Evolutionary conservation across 2,329 filamentous ascomycete genomes (phyloP).

Genomic region (Stagonosporopsis cucurbitacearum): DNA sequence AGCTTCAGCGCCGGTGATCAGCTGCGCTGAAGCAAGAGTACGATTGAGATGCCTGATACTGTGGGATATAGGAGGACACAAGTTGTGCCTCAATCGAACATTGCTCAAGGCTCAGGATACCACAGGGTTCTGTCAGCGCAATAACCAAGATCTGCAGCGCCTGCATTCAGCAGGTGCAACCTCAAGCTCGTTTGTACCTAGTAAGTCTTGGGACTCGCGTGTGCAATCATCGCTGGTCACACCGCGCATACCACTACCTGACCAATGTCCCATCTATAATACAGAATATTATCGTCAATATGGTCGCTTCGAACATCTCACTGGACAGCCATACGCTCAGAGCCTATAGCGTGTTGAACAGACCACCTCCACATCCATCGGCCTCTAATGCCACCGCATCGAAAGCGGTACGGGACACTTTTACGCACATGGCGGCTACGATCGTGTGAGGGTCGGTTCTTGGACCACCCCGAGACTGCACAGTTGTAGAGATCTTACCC

Average conservation of each 20-base stretch:
- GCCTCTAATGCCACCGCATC: conserved; percentile 9
- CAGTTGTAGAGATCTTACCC: conserved; percentile 15
- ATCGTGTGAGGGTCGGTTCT: conserved; percentile 19
- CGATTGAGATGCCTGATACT: conserved; percentile 34
- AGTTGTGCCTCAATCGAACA: conserved; percentile 40
- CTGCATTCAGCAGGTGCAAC: conserved; percentile 32
- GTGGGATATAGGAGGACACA: conserved; percentile 29
- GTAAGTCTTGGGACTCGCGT: conserved; percentile 41
- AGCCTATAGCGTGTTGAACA: neutral
- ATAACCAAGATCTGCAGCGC: conserved; percentile 36
- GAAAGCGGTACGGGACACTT: conserved; percentile 36
- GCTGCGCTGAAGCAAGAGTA: conserved; percentile 32
- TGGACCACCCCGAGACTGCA: conserved; percentile 31
- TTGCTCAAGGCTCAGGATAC: conserved; percentile 39
- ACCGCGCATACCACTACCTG: neutral
- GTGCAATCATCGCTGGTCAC: conserved; percentile 33
- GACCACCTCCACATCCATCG: neutral
- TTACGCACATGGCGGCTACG: conserved; percentile 43
- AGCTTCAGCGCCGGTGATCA: neutral
- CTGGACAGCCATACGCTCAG: neutral
- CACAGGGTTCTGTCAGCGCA: conserved; percentile 28
- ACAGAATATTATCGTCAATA: neutral
- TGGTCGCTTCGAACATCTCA: neutral
- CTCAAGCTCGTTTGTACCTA: conserved; percentile 4
- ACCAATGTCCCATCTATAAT: neutral